phyloP scores from a whole-genome alignment of 75 land plant species.

The Azolla pinnata region DNA sequence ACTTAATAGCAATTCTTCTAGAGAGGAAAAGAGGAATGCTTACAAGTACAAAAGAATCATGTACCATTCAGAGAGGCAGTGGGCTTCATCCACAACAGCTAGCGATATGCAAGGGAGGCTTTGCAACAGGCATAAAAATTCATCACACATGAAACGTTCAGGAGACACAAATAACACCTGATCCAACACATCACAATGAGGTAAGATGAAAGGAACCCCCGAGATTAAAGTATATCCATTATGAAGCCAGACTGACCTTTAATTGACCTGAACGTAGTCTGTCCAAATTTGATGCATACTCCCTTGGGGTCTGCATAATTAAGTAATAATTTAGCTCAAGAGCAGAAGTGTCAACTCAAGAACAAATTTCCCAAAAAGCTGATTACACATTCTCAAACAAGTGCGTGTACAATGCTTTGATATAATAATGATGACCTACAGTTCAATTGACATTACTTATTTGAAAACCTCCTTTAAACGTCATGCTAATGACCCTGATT shows the following conservation, averaged over 20 bases:
- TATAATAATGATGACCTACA: too few species aligned
- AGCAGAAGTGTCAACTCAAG: too few species aligned
- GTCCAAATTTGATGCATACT: constrained; percentile 22
- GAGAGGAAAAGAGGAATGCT: not conserved
- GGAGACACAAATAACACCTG: constrained; percentile 99
- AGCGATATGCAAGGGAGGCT: constrained; percentile 47
- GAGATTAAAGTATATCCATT: not conserved
- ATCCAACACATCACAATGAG: not conserved
- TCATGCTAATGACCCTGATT: too few species aligned
- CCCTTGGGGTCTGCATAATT: constrained; percentile 18
- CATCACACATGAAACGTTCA: constrained; percentile 73
- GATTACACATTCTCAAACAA: too few species aligned
- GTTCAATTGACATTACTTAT: too few species aligned
- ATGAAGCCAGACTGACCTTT: constrained; percentile 14
- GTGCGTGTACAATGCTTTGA: too few species aligned
- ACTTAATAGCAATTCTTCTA: not conserved
- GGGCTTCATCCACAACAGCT: constrained; percentile 97
- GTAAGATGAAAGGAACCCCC: not conserved
- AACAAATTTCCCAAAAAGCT: too few species aligned
- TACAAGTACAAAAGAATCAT: constrained; percentile 1
- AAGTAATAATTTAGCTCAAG: not conserved
- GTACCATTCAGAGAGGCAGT: constrained; percentile 96
- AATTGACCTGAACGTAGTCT: constrained; percentile 21
- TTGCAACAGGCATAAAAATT: constrained; percentile 55
- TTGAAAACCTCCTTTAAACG: too few species aligned